Percentiles rank a stretch among this genome's conserved stretches.
phyloP scores from a whole-genome alignment of 352 stramenopile species.

The Blastocystis sp. region DNA sequence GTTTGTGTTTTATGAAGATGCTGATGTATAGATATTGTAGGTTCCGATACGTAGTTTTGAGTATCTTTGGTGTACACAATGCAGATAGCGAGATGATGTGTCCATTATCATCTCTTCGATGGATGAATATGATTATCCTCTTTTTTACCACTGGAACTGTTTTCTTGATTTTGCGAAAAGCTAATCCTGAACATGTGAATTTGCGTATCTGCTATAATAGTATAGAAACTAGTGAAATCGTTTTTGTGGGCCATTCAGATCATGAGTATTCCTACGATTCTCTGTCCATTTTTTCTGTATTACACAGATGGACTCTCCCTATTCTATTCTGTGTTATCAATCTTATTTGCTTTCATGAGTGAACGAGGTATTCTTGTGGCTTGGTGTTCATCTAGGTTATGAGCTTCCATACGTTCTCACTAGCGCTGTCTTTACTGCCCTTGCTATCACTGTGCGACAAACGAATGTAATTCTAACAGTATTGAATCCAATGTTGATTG shows the following conservation, averaged over 20 bases:
- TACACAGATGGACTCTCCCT: slow-evolving; percentile 76
- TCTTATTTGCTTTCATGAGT: slow-evolving; percentile 66
- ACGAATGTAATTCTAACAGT: slow-evolving; percentile 72
- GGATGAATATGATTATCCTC: slow-evolving; percentile 74
- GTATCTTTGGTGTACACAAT: slow-evolving; percentile 44
- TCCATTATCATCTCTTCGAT: slow-evolving; percentile 71
- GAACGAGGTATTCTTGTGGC: background rate
- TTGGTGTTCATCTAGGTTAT: background rate
- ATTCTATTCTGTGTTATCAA: slow-evolving; percentile 75
- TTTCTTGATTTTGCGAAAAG: background rate
- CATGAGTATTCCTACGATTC: slow-evolving; percentile 71
- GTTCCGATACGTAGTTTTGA: slow-evolving; percentile 33
- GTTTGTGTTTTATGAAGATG: slow-evolving; percentile 57
- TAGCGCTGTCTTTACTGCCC: slow-evolving; percentile 59
- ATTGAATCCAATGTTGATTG: background rate
- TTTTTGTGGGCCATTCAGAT: slow-evolving; percentile 71
- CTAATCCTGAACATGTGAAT: background rate
- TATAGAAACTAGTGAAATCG: slow-evolving; percentile 62
- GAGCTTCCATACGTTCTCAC: background rate
- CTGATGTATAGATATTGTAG: slow-evolving; percentile 50
- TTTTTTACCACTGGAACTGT: background rate
- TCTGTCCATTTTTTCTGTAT: slow-evolving; percentile 77
- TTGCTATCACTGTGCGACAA: slow-evolving; percentile 74
- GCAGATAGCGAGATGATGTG: slow-evolving; percentile 64
- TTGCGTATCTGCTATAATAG: background rate